These are phyloP conservation scores for Daldinia sp. DNA, from an alignment of 2,329 filamentous ascomycete species.

Conservation along the genomic window DNA sequence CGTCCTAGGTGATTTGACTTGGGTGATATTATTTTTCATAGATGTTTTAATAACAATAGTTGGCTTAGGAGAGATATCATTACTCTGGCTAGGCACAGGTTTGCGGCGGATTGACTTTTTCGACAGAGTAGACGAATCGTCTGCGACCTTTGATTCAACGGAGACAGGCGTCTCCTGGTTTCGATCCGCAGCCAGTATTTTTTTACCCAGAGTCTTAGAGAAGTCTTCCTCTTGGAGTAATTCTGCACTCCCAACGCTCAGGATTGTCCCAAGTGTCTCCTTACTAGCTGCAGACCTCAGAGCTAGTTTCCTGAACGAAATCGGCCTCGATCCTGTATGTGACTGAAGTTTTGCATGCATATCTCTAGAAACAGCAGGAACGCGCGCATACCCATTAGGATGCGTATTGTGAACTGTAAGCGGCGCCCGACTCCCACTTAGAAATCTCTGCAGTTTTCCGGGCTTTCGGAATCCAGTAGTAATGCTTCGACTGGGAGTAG, in stretches of 20 bases:
- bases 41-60: constrained; percentile 13
- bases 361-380: constrained; percentile 55
- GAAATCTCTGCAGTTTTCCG: constrained; percentile 56
- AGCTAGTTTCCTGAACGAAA: constrained; percentile 54
- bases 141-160: constrained; percentile 41
- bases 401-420: constrained; percentile 53
- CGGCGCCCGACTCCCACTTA: constrained; percentile 53
- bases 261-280: constrained; percentile 63
- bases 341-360: constrained; percentile 54
- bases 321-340: constrained; percentile 52
- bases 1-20: not conserved
- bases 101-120: constrained; percentile 53
- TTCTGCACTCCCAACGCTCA: constrained; percentile 63
- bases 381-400: constrained; percentile 47
- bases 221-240: constrained; percentile 45
- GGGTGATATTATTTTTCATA: constrained; percentile 7
- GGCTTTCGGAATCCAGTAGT: constrained; percentile 53
- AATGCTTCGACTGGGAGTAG: constrained; percentile 53
- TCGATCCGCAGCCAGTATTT: constrained; percentile 21
- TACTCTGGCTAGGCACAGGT: constrained; percentile 45
- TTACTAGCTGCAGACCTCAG: constrained; percentile 58
- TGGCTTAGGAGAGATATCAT: constrained; percentile 1
- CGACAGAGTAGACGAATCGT: constrained; percentile 47
- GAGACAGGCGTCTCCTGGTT: constrained; percentile 37
- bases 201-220: constrained; percentile 14